Conservation (phyloP, 148 eudicot genomes). For the Simmondsia chinensis region DNA sequence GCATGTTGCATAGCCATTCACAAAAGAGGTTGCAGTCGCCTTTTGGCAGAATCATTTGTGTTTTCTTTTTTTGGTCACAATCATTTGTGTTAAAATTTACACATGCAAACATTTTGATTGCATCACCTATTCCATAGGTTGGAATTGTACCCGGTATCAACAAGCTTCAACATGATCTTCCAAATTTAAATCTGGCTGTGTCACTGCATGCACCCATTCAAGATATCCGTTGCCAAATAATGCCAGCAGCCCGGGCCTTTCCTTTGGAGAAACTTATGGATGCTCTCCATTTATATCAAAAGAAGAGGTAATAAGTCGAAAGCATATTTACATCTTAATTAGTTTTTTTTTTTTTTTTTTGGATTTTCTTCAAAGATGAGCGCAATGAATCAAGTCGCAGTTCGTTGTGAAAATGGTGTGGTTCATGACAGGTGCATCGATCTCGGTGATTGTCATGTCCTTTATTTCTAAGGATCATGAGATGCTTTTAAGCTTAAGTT, state of each 20-base stretch:
- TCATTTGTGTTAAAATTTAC: slow-evolving; percentile 4
- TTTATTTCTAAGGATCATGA: too few species aligned
- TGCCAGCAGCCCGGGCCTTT: slow-evolving; percentile 99
- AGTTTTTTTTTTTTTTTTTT: slow-evolving; percentile 7
- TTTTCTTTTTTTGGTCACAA: too few species aligned
- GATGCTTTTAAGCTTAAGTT: too few species aligned
- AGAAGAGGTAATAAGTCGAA: slow-evolving; percentile 37
- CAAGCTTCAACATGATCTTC: slow-evolving; percentile 70
- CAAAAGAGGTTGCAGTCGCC: too few species aligned
- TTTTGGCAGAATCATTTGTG: too few species aligned
- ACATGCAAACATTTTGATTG: slow-evolving; percentile 4
- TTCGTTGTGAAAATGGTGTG: too few species aligned
- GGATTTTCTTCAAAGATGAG: too few species aligned
- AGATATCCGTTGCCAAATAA: slow-evolving; percentile 93
- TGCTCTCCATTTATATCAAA: slow-evolving; percentile 66
- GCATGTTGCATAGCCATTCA: too few species aligned
- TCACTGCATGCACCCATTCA: slow-evolving; percentile 98
- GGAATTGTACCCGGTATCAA: slow-evolving; percentile 87
- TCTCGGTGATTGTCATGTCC: too few species aligned
- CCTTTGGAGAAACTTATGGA: slow-evolving; percentile 89
- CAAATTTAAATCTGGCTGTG: slow-evolving; percentile 81
- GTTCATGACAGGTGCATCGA: too few species aligned
- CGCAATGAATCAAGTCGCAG: too few species aligned
- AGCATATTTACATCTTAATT: not conserved
- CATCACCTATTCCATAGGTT: slow-evolving; percentile 39